Base-by-base conservation (phyloP, 768 basidiomycete species). In the Lentinus tigrinus region DNA sequence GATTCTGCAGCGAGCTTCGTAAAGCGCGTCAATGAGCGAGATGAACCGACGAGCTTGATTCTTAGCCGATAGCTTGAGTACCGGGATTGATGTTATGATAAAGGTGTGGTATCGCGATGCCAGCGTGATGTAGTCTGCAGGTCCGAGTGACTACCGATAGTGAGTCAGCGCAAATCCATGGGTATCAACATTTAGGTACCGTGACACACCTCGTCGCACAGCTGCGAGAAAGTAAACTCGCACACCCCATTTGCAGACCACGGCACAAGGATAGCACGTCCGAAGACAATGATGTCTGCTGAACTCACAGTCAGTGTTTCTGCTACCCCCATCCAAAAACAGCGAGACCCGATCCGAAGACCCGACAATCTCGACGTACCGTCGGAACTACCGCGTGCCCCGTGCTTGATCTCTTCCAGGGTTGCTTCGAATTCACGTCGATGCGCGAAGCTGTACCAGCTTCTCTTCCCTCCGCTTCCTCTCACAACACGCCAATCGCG, bases 31-130 rank as follows among this genome's bases (percentile, higher is more conserved):
- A 24, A 85, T 77, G 47, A 85, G 75, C 16, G 81, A 84, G 58
- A 85, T 85, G 65, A 85, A 78, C 3, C 83, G 74, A 11, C 85
- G 70, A 1, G 82, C 83, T 66, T 84, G 81, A 67, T 85, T 81
- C 72, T 84, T 86, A 31, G 75, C 72, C 6, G 78, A 76, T 6
- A 84, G 71, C 16, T 72, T 73, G 1, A 85, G 72, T 19, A 79
- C 56, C 0, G 83, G 83, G n/a, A 85, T 77, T 31, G 77, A 67
- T 36, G 78, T 75, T 40, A 85, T 73, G 56, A 77, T 73, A 54
- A 84, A 67, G n/a, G 78, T 80, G 56, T 77, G 73, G 64, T 75
- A 85, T 3, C 72, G 73, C 0, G 77, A 77, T 0, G 82, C 79
- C 10, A 85, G 66, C 6, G 82, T 78, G 50, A 85, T 72, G 68